phyloP scores from a whole-genome alignment of 2,329 filamentous ascomycete genomes.

The Fusarium poae region DNA sequence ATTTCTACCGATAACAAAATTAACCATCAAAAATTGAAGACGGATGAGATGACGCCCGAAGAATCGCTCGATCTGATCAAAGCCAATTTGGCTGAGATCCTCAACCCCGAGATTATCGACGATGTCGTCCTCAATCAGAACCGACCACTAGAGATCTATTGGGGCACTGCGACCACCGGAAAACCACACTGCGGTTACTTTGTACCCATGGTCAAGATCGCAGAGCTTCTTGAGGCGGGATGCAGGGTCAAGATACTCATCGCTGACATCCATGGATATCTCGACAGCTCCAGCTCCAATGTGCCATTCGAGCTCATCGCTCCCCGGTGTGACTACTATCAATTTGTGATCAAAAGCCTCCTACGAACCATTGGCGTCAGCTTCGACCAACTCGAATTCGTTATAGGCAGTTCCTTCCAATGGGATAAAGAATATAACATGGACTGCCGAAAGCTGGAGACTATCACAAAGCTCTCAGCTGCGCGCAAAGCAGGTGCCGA shows the following conservation, averaged over 20 bases:
- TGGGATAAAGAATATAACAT: neutral
- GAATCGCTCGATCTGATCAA: neutral
- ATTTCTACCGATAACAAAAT: rapidly evolving
- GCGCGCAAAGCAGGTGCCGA: neutral
- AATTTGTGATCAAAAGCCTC: neutral
- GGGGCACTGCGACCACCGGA: conserved; percentile 10
- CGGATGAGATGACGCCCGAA: neutral
- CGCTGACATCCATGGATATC: neutral
- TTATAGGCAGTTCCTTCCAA: neutral
- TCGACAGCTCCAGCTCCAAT: neutral
- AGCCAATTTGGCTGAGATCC: neutral
- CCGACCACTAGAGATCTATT: neutral
- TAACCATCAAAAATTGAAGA: neutral
- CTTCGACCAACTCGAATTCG: neutral
- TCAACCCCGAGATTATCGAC: conserved; percentile 5
- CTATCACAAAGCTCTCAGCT: rapidly evolving
- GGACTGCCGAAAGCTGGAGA: rapidly evolving
- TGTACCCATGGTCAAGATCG: conserved; percentile 1
- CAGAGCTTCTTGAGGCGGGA: neutral
- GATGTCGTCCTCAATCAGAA: neutral
- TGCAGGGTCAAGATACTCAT: conserved; percentile 6
- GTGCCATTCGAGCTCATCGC: rapidly evolving
- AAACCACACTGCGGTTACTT: conserved; percentile 21
- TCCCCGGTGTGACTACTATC: neutral
- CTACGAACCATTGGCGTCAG: neutral